Evolutionary conservation across 83 land plant genomes (phyloP).

Genomic region (Thuja plicata): DNA sequence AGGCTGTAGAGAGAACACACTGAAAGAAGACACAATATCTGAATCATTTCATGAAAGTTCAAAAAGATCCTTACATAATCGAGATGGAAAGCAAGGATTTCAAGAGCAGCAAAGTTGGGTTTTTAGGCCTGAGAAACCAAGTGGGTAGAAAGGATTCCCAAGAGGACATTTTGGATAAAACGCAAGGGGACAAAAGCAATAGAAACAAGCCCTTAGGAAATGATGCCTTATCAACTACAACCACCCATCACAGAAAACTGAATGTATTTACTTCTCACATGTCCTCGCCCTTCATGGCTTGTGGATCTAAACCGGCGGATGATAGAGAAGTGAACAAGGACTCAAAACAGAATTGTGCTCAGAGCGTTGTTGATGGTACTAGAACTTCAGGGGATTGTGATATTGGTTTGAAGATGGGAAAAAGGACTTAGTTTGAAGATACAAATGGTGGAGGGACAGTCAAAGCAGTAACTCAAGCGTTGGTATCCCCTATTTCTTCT

Average conservation of each 20-base stretch:
- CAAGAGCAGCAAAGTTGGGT: not conserved
- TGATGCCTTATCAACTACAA: not conserved
- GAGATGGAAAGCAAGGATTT: constrained; percentile 1
- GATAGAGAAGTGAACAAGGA: constrained; percentile 2
- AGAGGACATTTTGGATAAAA: not conserved
- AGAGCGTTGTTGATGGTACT: not conserved
- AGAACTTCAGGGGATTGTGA: constrained; percentile 12
- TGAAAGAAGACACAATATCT: not conserved
- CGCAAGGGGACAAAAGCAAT: not conserved
- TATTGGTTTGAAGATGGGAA: constrained; percentile 27
- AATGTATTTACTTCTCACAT: not conserved
- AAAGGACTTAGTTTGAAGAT: constrained; percentile 29
- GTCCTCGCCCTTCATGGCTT: constrained; percentile 3
- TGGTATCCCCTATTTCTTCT: not conserved
- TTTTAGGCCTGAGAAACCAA: constrained; percentile 7
- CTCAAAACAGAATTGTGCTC: not conserved
- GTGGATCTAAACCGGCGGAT: constrained; percentile 8
- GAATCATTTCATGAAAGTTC: not conserved
- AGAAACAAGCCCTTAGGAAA: not conserved
- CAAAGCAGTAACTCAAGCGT: not conserved
- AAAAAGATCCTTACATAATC: constrained; percentile 3
- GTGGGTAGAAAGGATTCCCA: not conserved
- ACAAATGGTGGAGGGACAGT: constrained; percentile 10
- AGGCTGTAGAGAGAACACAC: not conserved
- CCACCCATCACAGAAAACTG: not conserved